A percentile compares a stretch with the other conserved stretches of the same genome.
phyloP scores from a whole-genome alignment of 2,329 filamentous ascomycete species.

The Sporothrix luriei region DNA sequence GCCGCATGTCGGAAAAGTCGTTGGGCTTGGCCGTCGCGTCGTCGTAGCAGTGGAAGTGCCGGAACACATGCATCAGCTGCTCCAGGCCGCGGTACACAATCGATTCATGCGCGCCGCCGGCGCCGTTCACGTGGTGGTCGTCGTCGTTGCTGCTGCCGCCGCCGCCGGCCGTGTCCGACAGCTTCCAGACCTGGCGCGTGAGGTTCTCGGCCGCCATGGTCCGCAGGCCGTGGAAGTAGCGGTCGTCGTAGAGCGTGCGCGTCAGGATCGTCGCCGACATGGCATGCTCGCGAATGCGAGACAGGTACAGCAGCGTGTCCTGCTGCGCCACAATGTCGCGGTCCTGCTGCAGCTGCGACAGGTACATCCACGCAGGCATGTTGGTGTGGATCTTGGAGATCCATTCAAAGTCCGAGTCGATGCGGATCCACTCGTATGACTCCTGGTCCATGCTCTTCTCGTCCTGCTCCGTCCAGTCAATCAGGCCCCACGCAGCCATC shows the following conservation, averaged over 20 bases:
- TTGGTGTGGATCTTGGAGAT: slow-evolving; percentile 78
- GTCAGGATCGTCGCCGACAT: slow-evolving; percentile 87
- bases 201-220: slow-evolving; percentile 80
- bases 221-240: slow-evolving; percentile 93
- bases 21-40: slow-evolving; percentile 83
- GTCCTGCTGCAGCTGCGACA: slow-evolving; percentile 96
- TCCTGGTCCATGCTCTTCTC: slow-evolving; percentile 92
- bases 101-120: slow-evolving; percentile 13
- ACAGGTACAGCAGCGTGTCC: slow-evolving; percentile 75
- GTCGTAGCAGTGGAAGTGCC: slow-evolving; percentile 82
- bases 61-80: slow-evolving; percentile 78
- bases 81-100: slow-evolving; percentile 49
- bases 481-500: slow-evolving; percentile 76
- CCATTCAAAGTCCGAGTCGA: slow-evolving; percentile 99
- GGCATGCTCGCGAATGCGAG: slow-evolving; percentile 67
- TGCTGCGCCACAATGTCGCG: slow-evolving; percentile 90
- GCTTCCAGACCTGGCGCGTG: slow-evolving; percentile 65
- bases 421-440: slow-evolving; percentile 97
- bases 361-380: slow-evolving; percentile 95
- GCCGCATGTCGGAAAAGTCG: slow-evolving; percentile 83
- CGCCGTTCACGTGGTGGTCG: background rate
- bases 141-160: slow-evolving; percentile 7
- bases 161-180: slow-evolving; percentile 28
- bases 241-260: slow-evolving; percentile 83
- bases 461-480: slow-evolving; percentile 86